A percentile compares a stretch with the other conserved stretches of the same genome.
Conservation (phyloP, 768 basidiomycete species). For the Trametes sanguinea region DNA sequence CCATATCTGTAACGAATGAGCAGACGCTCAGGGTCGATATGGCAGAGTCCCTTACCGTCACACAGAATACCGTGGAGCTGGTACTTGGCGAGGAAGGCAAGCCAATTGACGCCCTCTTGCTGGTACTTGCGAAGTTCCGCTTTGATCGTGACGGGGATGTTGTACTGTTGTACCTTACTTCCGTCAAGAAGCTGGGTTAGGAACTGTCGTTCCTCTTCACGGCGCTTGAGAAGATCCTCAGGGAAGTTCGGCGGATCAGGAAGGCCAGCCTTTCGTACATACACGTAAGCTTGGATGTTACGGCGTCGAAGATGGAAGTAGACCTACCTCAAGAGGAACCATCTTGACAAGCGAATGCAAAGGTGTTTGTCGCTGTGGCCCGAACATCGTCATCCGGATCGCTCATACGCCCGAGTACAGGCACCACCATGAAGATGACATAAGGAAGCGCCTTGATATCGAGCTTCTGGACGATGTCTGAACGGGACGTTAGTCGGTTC, state of each 20-base stretch:
- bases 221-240: constrained; percentile 78
- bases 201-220: constrained; percentile 88
- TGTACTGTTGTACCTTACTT: constrained; percentile 88
- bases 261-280: constrained; percentile 73
- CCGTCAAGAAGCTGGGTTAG: constrained; percentile 93
- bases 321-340: constrained; percentile 91
- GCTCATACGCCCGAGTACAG: constrained; percentile 96
- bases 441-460: constrained; percentile 96
- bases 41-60: constrained; percentile 65
- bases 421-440: constrained; percentile 95
- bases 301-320: background rate
- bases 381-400: constrained; percentile 91
- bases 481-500: constrained; percentile 12
- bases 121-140: constrained; percentile 97
- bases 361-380: constrained; percentile 93
- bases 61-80: constrained; percentile 97
- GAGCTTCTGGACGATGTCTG: constrained; percentile 89
- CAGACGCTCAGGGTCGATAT: background rate
- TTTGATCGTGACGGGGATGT: constrained; percentile 83
- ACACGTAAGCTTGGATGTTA: background rate
- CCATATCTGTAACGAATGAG: constrained; percentile 75
- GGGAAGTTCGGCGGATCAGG: constrained; percentile 95
- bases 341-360: constrained; percentile 97
- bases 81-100: constrained; percentile 97
- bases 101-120: constrained; percentile 98